Evolutionary conservation across 495 filamentous ascomycete species (phyloP).

Genomic region (Emericellopsis terricola): DNA sequence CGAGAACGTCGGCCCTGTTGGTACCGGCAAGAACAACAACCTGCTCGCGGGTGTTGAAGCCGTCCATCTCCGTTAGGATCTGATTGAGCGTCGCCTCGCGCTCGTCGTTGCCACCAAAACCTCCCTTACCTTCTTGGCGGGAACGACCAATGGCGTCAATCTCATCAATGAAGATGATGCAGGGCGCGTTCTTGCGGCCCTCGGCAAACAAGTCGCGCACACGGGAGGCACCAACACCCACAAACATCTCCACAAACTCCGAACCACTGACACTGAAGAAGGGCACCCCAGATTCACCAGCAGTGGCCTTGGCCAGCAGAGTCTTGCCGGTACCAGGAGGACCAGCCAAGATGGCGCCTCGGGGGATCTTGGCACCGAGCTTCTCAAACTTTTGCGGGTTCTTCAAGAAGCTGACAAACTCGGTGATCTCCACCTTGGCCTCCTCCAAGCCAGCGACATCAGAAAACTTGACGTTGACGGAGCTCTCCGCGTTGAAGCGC

Average conservation of each 20-base stretch:
- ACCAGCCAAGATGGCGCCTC: slow-evolving; percentile 88
- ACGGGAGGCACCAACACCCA: slow-evolving; percentile 89
- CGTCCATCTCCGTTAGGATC: slow-evolving; percentile 98
- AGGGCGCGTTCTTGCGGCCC: slow-evolving; percentile 87
- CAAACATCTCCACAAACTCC: slow-evolving; percentile 99
- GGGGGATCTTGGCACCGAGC: slow-evolving; percentile 91
- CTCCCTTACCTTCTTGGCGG: slow-evolving; percentile 48
- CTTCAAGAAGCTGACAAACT: slow-evolving; percentile 93
- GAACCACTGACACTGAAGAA: slow-evolving; percentile 98
- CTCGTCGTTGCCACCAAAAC: slow-evolving; percentile 87
- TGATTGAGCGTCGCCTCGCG: slow-evolving; percentile 93
- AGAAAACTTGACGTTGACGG: slow-evolving; percentile 89
- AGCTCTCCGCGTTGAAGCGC: slow-evolving; percentile 89
- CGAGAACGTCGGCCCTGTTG: slow-evolving; percentile 83
- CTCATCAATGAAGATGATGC: slow-evolving; percentile 99
- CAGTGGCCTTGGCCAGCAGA: slow-evolving; percentile 88
- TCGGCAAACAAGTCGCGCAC: slow-evolving; percentile 91
- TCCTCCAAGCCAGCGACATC: slow-evolving; percentile 99
- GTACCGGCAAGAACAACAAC: slow-evolving; percentile 97
- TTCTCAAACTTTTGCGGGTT: slow-evolving; percentile 77
- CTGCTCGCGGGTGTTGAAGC: slow-evolving; percentile 94
- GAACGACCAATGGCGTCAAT: slow-evolving; percentile 96
- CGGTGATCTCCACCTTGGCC: slow-evolving; percentile 96
- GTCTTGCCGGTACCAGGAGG: slow-evolving; percentile 98
- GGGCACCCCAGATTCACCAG: slow-evolving; percentile 90